phyloP scores from a whole-genome alignment of 2,329 filamentous ascomycete genomes.

The Polychaeton citri region DNA sequence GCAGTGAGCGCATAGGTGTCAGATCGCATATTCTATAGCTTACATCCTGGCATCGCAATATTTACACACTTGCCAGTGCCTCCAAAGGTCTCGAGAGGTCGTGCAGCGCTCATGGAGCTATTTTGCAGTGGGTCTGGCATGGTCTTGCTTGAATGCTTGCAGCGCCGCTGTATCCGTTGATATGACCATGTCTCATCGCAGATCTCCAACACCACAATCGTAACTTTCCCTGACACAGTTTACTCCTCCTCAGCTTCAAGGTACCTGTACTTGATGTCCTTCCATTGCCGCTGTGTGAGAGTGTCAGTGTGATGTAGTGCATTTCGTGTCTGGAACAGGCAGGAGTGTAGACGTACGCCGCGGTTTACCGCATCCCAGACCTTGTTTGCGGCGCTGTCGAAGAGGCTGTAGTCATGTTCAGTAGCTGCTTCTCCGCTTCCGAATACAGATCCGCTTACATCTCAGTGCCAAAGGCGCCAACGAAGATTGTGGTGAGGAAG shows the following conservation, averaged over 20 bases:
- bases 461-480: conserved; percentile 78
- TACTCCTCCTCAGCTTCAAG: conserved; percentile 40
- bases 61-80: no score
- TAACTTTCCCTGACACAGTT: conserved; percentile 37
- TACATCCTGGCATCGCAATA: no score
- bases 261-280: conserved; percentile 92
- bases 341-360: conserved; percentile 54
- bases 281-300: conserved; percentile 87
- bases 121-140: no score
- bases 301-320: conserved; percentile 13
- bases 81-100: no score
- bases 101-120: no score
- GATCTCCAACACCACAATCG: background rate
- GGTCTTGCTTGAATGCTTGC: no score
- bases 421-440: conserved; percentile 2
- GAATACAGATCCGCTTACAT: conserved; percentile 50
- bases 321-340: background rate
- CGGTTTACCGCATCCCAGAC: conserved; percentile 86
- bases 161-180: no score
- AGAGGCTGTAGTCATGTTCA: conserved; percentile 48
- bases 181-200: no score
- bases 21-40: no score
- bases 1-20: no score
- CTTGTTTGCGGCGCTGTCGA: conserved; percentile 68
- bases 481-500: conserved; percentile 81